Conservation (phyloP, 257 asterid genomes). For the Gardenia jasminoides region DNA sequence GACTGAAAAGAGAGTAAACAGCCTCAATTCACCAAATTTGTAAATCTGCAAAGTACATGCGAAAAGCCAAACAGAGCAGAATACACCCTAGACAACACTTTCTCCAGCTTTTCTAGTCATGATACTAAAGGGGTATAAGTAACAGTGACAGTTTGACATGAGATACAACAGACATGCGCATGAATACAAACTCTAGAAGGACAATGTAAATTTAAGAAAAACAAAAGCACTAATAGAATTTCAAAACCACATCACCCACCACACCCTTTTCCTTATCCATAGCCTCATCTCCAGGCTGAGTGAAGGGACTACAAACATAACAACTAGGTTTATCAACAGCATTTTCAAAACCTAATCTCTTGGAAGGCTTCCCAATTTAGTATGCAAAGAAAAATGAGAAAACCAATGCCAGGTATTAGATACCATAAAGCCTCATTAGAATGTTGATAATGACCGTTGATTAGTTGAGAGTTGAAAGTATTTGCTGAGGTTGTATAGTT, state of each 20-base stretch:
- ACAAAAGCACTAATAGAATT: neutral
- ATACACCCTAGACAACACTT: neutral
- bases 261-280: neutral
- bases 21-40: conserved; percentile 15
- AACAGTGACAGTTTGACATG: neutral
- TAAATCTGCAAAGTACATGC: neutral
- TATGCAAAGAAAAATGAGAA: conserved; percentile 5
- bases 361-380: neutral
- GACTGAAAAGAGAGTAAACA: conserved; percentile 38
- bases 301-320: neutral
- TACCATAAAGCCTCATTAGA: conserved; percentile 94
- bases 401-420: conserved; percentile 59
- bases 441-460: conserved; percentile 93
- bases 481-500: conserved; percentile 92
- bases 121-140: neutral
- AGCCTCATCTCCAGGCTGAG: neutral
- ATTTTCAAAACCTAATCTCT: conserved; percentile 4
- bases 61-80: neutral
- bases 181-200: neutral
- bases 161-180: neutral
- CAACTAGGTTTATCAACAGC: neutral
- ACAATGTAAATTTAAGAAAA: neutral
- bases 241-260: neutral
- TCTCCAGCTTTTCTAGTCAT: neutral
- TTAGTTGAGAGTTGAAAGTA: conserved; percentile 86